phyloP scores from a whole-genome alignment of 2,329 filamentous ascomycete genomes.

The Pseudogymnoascus sp. region DNA sequence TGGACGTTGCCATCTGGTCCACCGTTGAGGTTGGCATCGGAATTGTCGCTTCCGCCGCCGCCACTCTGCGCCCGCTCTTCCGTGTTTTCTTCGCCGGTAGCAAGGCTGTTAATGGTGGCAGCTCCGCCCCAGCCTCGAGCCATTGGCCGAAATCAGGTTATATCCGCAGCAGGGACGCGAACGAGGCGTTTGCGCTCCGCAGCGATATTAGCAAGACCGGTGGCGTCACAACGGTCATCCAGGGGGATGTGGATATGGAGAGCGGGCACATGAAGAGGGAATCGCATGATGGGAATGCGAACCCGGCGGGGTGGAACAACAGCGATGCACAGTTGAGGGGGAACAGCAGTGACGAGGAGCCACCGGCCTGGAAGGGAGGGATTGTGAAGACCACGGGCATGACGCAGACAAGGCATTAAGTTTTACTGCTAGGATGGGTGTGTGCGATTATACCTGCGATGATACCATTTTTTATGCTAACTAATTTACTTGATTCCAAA shows the following conservation, averaged over 20 bases:
- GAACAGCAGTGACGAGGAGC: background rate
- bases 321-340: slow-evolving; percentile 4
- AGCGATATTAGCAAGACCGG: slow-evolving; percentile 7
- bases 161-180: background rate
- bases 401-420: slow-evolving; percentile 5
- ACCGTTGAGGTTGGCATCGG: slow-evolving; percentile 41
- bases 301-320: background rate
- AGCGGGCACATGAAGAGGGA: background rate
- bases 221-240: background rate
- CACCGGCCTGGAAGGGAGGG: background rate
- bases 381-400: slow-evolving; percentile 5
- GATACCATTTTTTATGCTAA: slow-evolving; percentile 1
- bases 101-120: background rate
- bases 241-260: background rate
- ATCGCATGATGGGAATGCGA: background rate
- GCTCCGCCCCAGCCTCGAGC: background rate
- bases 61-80: slow-evolving; percentile 40
- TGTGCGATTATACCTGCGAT: slow-evolving; percentile 5
- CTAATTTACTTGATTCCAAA: background rate
- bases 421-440: background rate
- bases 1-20: slow-evolving; percentile 41
- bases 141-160: slow-evolving; percentile 1
- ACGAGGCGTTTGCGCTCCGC: background rate
- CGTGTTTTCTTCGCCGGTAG: slow-evolving; percentile 19
- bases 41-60: slow-evolving; percentile 41